Evolutionary conservation across 371 early-diverging fungal species (phyloP), one percentile per base, ranked within the genome.

Genomic region (Mortierella sp.): DNA sequence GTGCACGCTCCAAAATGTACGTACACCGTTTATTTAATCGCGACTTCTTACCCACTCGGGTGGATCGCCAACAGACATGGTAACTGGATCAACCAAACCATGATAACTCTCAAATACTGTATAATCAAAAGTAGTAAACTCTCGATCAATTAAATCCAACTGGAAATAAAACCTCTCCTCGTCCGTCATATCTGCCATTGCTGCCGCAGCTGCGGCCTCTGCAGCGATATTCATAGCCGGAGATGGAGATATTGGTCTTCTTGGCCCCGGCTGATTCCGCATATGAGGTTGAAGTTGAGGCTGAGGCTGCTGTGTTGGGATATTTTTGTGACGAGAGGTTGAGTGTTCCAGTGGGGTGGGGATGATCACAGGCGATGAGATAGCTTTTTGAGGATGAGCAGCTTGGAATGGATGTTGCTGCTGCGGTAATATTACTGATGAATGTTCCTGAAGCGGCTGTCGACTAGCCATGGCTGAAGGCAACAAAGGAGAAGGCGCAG

Each of bases 51-150:
- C 91, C 91, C 91, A 91, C 68, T 89, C 89, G 0, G 91, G 91
- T 15, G 91, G 91, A 62, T 89, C 89, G 1, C 90, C 90, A 2
- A 91, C 91, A n/a, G 90, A 89, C 87, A 86, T 88, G 0, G 86
- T 86, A 2, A 89, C 83, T 12, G 89, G 90, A 64, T 91, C 90
- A 34, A 89, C 87, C 54, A 89, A 87, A 1, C 91, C 91, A 78
- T 88, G 85, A 45, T 91, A 91, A 57, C 87, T 87, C 66, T 91
- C 91, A 82, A 87, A 91, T 0, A 91, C 86, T 5, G 88, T 89
- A 72, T 86, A 90, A 62, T 91, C 91, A 83, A 91, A 91, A 29
- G 85, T 78, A 32, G 85, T 88, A 58, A 91, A 91, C 51, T 87
- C 86, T 26, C 89, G 86, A 55, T 88, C 86, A 60, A 91, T 91